Percentiles rank a stretch among this genome's conserved stretches.
These are phyloP conservation scores for Fragaria vesca DNA, from an alignment of 306 rosid species.

Conservation along the genomic window DNA sequence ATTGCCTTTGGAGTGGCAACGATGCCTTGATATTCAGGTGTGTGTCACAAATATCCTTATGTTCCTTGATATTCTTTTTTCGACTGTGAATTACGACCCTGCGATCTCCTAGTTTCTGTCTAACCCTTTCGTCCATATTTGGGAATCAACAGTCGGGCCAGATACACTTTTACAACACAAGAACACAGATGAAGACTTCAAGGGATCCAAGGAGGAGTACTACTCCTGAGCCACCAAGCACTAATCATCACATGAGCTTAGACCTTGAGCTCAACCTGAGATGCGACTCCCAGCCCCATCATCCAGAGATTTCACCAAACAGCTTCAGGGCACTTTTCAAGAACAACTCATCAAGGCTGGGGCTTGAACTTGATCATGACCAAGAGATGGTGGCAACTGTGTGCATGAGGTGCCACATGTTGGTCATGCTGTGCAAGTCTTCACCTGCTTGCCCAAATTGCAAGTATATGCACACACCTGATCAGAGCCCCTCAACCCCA, in stretches of 20 bases:
- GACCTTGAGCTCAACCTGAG: conserved; percentile 83
- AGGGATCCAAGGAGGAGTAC: conserved; percentile 49
- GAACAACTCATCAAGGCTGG: conserved; percentile 44
- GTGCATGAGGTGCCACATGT: conserved; percentile 80
- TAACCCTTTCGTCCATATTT: not conserved
- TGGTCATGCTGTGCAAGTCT: conserved; percentile 83
- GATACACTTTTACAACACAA: conserved; percentile 64
- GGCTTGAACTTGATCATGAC: conserved; percentile 31
- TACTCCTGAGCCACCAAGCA: conserved; percentile 22
- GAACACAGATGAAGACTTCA: conserved; percentile 48
- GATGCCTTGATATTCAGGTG: conserved; percentile 81
- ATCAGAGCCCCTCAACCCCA: conserved; percentile 54
- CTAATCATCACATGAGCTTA: conserved; percentile 46
- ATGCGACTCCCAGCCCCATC: conserved; percentile 18
- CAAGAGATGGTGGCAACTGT: conserved; percentile 89
- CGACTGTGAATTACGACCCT: not conserved
- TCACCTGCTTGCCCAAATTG: conserved; percentile 94
- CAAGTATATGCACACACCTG: conserved; percentile 79
- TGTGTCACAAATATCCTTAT: not conserved
- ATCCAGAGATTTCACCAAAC: conserved; percentile 12
- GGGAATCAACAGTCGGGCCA: conserved; percentile 62
- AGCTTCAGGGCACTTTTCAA: conserved; percentile 1
- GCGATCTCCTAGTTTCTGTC: not conserved
- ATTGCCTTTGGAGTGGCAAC: conserved; percentile 70
- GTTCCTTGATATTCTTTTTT: not conserved